phyloP scores from a whole-genome alignment of 1,284 basidiomycete genomes.

The Ceratorhiza oryzae-sativae region DNA sequence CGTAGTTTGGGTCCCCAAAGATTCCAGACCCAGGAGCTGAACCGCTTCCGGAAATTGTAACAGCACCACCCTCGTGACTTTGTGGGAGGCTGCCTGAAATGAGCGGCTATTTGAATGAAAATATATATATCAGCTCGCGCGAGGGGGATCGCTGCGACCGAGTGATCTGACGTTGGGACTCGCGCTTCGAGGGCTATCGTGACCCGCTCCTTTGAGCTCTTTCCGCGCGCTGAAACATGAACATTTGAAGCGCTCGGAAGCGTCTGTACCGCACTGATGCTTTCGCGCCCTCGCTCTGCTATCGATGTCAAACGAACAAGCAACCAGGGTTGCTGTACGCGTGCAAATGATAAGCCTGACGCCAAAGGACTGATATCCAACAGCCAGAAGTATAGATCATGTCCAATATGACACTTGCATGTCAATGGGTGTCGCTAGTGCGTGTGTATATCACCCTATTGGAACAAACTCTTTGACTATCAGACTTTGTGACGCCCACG shows the following conservation, averaged over 20 bases:
- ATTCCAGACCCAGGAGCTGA: conserved; percentile 30
- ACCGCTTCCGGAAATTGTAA: conserved; percentile 13
- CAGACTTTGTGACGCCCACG: neutral
- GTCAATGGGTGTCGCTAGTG: neutral
- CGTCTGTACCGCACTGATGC: neutral
- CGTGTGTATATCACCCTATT: neutral
- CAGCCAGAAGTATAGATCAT: neutral
- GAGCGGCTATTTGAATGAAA: neutral
- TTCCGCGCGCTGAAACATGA: neutral
- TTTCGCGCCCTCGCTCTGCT: neutral
- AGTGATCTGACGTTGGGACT: neutral
- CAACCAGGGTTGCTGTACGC: too few relatives aligned
- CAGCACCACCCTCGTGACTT: conserved; percentile 4
- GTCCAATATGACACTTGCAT: too few relatives aligned
- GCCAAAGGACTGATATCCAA: neutral
- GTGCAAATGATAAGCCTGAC: neutral
- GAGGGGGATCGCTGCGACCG: conserved; percentile 19
- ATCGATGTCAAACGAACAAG: neutral
- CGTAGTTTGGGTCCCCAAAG: conserved; percentile 9
- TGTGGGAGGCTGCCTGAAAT: neutral
- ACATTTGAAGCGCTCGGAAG: neutral
- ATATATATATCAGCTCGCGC: neutral
- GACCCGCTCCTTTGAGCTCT: neutral
- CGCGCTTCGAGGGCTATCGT: neutral
- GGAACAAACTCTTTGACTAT: neutral